These are phyloP conservation scores for Amanita subjunquillea DNA, from an alignment of 768 basidiomycete species.

Conservation along the genomic window DNA sequence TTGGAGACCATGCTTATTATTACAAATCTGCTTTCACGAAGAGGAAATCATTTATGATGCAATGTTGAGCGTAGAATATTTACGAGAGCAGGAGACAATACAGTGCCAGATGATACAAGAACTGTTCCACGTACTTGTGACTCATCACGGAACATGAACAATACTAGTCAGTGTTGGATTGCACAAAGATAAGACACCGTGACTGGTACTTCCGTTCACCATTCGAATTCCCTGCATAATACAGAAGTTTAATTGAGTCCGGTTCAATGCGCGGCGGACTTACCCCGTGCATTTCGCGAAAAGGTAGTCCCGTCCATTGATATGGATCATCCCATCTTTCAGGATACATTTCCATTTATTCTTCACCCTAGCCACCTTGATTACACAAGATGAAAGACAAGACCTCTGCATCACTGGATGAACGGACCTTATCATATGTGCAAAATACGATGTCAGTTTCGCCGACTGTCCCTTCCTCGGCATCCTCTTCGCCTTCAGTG, in stretches of 20 bases:
- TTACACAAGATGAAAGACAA: slow-evolving; percentile 2
- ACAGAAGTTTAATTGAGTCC: not conserved
- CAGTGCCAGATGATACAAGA: not conserved
- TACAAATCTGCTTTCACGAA: not conserved
- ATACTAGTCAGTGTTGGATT: not conserved
- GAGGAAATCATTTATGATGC: not conserved
- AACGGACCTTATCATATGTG: slow-evolving; percentile 89
- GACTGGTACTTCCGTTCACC: slow-evolving; percentile 17
- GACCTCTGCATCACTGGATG: slow-evolving; percentile 3
- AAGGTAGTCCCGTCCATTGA: slow-evolving; percentile 95
- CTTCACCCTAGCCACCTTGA: slow-evolving; percentile 94
- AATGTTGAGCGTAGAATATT: not conserved
- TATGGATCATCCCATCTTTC: slow-evolving; percentile 95
- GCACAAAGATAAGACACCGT: not conserved
- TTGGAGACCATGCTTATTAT: not conserved
- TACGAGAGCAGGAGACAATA: not conserved
- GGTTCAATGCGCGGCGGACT: slow-evolving; percentile 15
- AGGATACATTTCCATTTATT: slow-evolving; percentile 99
- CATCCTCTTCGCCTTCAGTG: slow-evolving; percentile 76
- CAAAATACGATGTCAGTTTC: slow-evolving; percentile 94
- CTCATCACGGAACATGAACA: not conserved
- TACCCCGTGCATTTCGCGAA: slow-evolving; percentile 97
- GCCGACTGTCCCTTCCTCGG: slow-evolving; percentile 62
- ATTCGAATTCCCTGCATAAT: slow-evolving; percentile 31
- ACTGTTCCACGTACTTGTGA: not conserved